phyloP scores from a whole-genome alignment of 805 yeast species.

The Ogataea nitratoaversa region DNA sequence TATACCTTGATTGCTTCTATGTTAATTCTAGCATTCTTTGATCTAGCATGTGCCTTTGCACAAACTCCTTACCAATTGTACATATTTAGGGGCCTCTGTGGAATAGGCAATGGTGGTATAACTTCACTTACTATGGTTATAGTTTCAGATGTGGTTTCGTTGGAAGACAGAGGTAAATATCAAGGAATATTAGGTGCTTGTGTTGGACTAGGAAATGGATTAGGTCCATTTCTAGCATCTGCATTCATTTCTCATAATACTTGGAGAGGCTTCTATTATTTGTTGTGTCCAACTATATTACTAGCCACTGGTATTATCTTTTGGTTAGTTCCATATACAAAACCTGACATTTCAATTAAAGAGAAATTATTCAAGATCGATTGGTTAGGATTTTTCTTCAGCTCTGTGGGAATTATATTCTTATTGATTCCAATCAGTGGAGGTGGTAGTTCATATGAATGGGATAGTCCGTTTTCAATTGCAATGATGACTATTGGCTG shows the following conservation, averaged over 20 bases:
- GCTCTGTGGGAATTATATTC: slow-evolving; percentile 45
- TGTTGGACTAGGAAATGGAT: slow-evolving; percentile 48
- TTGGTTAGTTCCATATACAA: too few relatives aligned
- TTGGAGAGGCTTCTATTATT: slow-evolving; percentile 51
- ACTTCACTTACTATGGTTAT: slow-evolving; percentile 48
- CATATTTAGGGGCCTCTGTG: slow-evolving; percentile 51
- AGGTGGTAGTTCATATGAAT: slow-evolving; percentile 55
- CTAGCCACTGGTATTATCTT: too few relatives aligned
- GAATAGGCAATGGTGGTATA: slow-evolving; percentile 54
- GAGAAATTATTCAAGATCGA: slow-evolving; percentile 46
- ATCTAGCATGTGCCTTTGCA: slow-evolving; percentile 49
- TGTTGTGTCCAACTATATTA: slow-evolving; percentile 40
- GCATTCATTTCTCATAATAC: slow-evolving; percentile 39
- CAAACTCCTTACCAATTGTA: slow-evolving; percentile 44
- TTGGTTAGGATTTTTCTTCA: slow-evolving; percentile 45
- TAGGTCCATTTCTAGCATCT: slow-evolving; percentile 56
- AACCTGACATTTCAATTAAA: too few relatives aligned
- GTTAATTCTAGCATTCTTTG: slow-evolving; percentile 37
- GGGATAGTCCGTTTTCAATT: slow-evolving; percentile 46
- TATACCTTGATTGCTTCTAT: slow-evolving; percentile 37
- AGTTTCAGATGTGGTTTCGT: slow-evolving; percentile 49
- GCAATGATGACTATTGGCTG: slow-evolving; percentile 41
- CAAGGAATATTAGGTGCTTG: slow-evolving; percentile 52
- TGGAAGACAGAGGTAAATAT: slow-evolving; percentile 50
- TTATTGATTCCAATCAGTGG: slow-evolving; percentile 54